phyloP scores from a whole-genome alignment of 805 yeast genomes.

The Schwanniomyces polymorphus region DNA sequence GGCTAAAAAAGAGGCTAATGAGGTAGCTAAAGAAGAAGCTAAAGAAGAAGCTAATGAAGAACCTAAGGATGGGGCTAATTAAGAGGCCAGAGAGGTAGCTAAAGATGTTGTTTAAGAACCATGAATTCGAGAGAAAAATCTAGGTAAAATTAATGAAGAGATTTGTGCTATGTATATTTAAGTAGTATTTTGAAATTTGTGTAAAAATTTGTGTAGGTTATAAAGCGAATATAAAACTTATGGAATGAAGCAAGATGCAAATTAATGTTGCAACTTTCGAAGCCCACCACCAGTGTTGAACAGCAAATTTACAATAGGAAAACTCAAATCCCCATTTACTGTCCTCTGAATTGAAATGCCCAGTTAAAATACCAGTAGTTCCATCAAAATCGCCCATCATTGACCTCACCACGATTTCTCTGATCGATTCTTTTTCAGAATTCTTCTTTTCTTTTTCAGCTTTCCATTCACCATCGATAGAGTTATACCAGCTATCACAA shows the following conservation, averaged over 20 bases:
- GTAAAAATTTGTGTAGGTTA: neutral
- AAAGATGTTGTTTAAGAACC: neutral
- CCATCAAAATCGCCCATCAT: slow-evolving; percentile 98
- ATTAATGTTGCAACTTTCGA: slow-evolving; percentile 52
- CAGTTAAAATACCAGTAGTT: slow-evolving; percentile 81
- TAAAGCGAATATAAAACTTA: slow-evolving; percentile 7
- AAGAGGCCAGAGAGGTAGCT: slow-evolving; percentile 3
- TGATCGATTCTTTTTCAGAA: slow-evolving; percentile 37
- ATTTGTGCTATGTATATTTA: no score
- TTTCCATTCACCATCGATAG: slow-evolving; percentile 50
- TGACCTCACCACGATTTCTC: slow-evolving; percentile 83
- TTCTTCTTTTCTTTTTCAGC: slow-evolving; percentile 45
- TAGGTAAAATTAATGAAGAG: no score
- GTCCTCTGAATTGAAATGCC: slow-evolving; percentile 49
- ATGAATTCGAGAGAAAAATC: neutral
- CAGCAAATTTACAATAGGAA: slow-evolving; percentile 73
- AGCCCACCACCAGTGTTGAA: slow-evolving; percentile 97
- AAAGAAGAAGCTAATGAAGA: slow-evolving; percentile 6
- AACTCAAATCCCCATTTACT: slow-evolving; percentile 66
- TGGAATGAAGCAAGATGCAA: slow-evolving; percentile 29
- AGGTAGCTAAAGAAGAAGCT: neutral
- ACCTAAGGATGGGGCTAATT: neutral
- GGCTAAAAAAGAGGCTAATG: slow-evolving; percentile 1
- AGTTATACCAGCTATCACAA: slow-evolving; percentile 69
- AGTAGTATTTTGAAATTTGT: neutral